Evolutionary conservation across 805 yeast genomes (phyloP), one percentile per base, ranked within the genome.

Genomic region (Hanseniaspora opuntiae): DNA sequence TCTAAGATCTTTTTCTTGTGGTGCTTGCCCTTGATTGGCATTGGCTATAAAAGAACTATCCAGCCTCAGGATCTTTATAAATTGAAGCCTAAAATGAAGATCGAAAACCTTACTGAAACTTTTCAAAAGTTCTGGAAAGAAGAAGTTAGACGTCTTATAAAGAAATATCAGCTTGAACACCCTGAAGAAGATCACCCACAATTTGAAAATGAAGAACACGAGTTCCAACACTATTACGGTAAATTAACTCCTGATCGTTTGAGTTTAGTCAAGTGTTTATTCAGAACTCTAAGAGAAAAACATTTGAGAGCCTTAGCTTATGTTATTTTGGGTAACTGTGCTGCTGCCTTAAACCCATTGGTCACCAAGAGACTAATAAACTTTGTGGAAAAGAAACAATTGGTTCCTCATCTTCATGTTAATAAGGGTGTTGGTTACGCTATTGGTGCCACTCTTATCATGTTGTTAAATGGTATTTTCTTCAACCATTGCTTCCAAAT

Each of bases 351-450:
- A 40, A 76, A 76, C 30, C 84, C 86, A 3, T 64, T 81, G 48
- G 61, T 80, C 20, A 72, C 80, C 12, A 75, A 74, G 61, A 71
- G 72, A 36, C 66, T 81, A 51, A 80, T 81, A 57, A 69, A 70
- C 37, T 81, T 72, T 58, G 83, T 81, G 20, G 75, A 74, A 57
- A 59, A 58, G 40, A 69, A 73, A 55, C 69, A 72, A 28, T 56
- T 58, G 38, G 74, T 76, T 14, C 61, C 71, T 20, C 65, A 68
- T 11, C 56, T 62, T 4, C 61, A 69, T 3, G 62, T 68, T 35
- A 73, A 72, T 25, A 68, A 64, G 46, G 86, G 86, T 57, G 69
- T 80, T 20, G 86, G 84, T 5, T 79, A 75, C 57, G 76, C 83
- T 14, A 59, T 80, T 41, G 84, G 81, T 44, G 68, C 76, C 8